Evolutionary conservation across 2,329 filamentous ascomycete genomes (phyloP).

Genomic region (Cordyceps sp.): DNA sequence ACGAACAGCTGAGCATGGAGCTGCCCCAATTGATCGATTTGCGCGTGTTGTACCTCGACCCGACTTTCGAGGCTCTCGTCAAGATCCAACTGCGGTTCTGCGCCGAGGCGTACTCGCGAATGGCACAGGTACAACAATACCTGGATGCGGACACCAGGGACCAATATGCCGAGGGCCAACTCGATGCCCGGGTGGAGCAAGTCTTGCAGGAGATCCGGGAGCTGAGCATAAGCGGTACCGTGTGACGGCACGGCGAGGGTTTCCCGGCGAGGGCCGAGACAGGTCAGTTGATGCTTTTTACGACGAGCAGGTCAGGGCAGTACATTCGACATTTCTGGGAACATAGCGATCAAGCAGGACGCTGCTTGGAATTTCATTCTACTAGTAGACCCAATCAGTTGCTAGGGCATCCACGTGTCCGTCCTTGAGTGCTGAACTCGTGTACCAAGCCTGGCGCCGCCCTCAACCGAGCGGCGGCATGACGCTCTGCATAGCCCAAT

Average conservation of each 20-base stretch:
- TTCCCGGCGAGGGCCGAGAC: background rate
- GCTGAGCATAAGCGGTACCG: slow-evolving; percentile 71
- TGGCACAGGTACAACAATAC: slow-evolving; percentile 99
- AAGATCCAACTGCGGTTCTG: slow-evolving; percentile 98
- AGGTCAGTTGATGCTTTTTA: background rate
- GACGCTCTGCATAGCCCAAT: too few species aligned
- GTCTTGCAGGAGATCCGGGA: slow-evolving; percentile 94
- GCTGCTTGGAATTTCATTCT: background rate
- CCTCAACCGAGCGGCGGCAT: too few species aligned
- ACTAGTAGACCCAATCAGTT: too few species aligned
- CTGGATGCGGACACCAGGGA: slow-evolving; percentile 90
- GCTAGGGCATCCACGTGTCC: too few species aligned
- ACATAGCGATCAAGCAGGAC: background rate
- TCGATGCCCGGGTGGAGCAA: slow-evolving; percentile 85
- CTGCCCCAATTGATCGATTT: slow-evolving; percentile 92
- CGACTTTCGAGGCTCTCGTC: slow-evolving; percentile 91
- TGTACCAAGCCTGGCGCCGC: too few species aligned
- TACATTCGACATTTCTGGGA: background rate
- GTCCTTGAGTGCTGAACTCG: too few species aligned
- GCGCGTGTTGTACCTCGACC: slow-evolving; percentile 90
- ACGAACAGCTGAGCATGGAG: slow-evolving; percentile 87
- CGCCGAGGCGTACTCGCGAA: slow-evolving; percentile 89
- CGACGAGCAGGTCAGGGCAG: background rate
- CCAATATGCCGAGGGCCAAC: slow-evolving; percentile 82
- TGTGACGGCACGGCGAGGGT: slow-evolving; percentile 20